Conservation (phyloP, 306 rosid genomes). For the Fagus sylvatica region DNA sequence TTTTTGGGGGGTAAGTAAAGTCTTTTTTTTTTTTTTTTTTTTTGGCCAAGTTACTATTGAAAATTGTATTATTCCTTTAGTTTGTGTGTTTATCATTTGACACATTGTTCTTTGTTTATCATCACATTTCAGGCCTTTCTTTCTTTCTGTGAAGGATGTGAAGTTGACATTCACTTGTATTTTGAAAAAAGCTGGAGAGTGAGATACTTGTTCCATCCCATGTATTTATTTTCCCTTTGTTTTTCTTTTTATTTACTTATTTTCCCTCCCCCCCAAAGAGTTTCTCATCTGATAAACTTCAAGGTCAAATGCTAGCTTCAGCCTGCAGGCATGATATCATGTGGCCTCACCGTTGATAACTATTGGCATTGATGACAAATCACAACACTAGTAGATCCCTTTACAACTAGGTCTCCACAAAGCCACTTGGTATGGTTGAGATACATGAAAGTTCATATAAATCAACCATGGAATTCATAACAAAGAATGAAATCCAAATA, state of each 20-base stretch:
- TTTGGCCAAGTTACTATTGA: neutral
- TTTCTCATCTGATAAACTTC: neutral
- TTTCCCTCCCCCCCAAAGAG: neutral
- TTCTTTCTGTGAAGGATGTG: conserved; percentile 91
- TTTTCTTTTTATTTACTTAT: conserved; percentile 20
- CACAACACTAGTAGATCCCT: neutral
- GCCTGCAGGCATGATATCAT: neutral
- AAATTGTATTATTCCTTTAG: neutral
- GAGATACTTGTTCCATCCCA: conserved; percentile 33
- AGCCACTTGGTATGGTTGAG: neutral
- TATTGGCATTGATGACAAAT: neutral
- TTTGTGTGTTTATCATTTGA: neutral
- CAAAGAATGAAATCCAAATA: neutral
- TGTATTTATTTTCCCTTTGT: neutral
- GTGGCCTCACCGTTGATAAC: neutral
- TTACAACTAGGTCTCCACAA: neutral
- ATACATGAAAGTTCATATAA: neutral
- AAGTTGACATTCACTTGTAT: conserved; percentile 78
- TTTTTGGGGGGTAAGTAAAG: conserved; percentile 18
- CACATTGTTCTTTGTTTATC: conserved; percentile 10
- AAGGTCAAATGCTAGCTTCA: neutral
- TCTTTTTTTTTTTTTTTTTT: too few species aligned
- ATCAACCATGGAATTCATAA: neutral
- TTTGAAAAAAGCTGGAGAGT: conserved; percentile 96
- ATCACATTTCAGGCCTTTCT: conserved; percentile 80